phyloP scores from a whole-genome alignment of 208 protist species.

The Blastocrithidia nonstop region DNA sequence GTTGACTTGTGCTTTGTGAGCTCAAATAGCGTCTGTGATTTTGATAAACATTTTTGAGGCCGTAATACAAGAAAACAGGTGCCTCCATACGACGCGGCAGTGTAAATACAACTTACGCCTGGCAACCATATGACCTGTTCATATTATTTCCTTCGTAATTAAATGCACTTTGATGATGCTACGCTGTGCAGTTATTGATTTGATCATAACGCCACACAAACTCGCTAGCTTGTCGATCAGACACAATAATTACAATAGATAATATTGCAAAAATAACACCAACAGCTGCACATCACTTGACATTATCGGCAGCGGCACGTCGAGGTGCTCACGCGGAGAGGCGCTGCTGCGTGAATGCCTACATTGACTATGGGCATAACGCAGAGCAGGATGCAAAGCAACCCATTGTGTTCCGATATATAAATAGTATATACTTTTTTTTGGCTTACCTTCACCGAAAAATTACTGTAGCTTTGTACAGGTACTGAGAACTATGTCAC shows the following conservation, averaged over 20 bases:
- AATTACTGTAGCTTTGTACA: too few species aligned
- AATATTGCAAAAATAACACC: conserved; percentile 86
- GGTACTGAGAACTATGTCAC: too few species aligned
- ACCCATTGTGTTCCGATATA: too few species aligned
- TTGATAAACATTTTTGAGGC: conserved; percentile 96
- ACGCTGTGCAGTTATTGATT: conserved; percentile 22
- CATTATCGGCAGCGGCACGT: conserved; percentile 83
- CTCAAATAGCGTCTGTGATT: conserved; percentile 93
- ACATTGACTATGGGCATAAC: too few species aligned
- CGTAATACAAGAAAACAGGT: conserved; percentile 96
- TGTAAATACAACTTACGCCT: conserved; percentile 22
- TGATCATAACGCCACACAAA: conserved; percentile 63
- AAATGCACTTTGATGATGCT: conserved; percentile 21
- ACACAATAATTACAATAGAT: conserved; percentile 64
- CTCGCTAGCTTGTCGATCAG: conserved; percentile 53
- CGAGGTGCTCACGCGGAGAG: conserved; percentile 94
- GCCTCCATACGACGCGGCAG: conserved; percentile 45
- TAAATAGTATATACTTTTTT: too few species aligned
- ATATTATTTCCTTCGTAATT: conserved; percentile 9
- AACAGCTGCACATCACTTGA: conserved; percentile 83
- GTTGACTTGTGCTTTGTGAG: conserved; percentile 56
- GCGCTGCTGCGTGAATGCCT: conserved; percentile 87
- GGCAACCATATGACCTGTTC: background rate
- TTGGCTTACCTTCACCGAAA: too few species aligned
- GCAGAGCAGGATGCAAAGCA: too few species aligned